Evolutionary conservation across 1,139 yeast species (phyloP).

Genomic region (Geotrichum bryndzae): DNA sequence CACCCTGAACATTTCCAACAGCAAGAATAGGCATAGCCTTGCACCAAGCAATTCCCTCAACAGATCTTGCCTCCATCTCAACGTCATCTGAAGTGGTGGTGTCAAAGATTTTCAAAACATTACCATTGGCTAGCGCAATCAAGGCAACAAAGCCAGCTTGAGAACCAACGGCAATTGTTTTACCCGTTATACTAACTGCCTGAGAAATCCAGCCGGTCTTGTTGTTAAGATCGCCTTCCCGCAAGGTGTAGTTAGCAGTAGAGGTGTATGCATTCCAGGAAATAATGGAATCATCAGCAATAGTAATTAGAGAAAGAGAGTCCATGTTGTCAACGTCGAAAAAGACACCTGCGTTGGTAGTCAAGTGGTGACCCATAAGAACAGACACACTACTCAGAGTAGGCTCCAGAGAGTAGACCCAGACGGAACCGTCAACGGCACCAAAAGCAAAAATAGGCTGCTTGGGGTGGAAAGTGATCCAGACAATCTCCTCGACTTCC

Average conservation of each 20-base stretch:
- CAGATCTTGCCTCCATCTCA: constrained; percentile 66
- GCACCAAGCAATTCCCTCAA: constrained; percentile 87
- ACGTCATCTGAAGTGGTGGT: constrained; percentile 54
- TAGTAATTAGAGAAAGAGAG: constrained; percentile 60
- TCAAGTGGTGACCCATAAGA: constrained; percentile 72
- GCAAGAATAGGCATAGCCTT: constrained; percentile 61
- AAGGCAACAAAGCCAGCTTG: constrained; percentile 80
- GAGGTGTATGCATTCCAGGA: constrained; percentile 88
- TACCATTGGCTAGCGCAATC: constrained; percentile 67
- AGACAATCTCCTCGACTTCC: constrained; percentile 78
- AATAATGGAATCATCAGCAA: constrained; percentile 80
- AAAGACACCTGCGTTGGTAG: constrained; percentile 67
- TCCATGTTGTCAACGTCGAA: constrained; percentile 56
- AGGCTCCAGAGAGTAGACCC: constrained; percentile 73
- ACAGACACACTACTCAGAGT: constrained; percentile 61
- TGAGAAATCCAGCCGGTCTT: constrained; percentile 86
- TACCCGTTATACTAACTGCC: constrained; percentile 45
- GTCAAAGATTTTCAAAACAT: constrained; percentile 51
- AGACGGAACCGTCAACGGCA: constrained; percentile 85
- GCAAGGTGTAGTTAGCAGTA: constrained; percentile 51
- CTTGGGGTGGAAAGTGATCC: constrained; percentile 76
- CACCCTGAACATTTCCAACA: constrained; percentile 85
- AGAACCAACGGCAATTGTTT: constrained; percentile 61
- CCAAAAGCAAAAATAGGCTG: constrained; percentile 84
- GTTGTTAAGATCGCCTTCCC: constrained; percentile 56